Percentiles rank a stretch among this genome's conserved stretches.
Evolutionary conservation across 148 eudicot species (phyloP).

Genomic region (Silene conica): DNA sequence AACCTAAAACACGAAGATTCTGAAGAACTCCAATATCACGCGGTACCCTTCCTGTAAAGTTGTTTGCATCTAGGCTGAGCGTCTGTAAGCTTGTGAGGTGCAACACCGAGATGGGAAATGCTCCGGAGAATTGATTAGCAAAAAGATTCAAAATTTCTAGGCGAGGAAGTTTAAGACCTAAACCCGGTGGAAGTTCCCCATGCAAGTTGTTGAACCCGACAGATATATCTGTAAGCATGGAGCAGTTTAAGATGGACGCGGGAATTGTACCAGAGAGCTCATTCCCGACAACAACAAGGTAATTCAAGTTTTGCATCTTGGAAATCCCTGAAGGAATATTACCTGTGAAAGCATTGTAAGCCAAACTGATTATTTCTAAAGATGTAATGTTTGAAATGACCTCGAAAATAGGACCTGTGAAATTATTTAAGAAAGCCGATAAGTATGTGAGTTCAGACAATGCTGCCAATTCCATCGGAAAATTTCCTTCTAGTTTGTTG

Average conservation of each 20-base stretch:
- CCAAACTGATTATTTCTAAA: not conserved
- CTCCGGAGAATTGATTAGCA: slow-evolving; percentile 23
- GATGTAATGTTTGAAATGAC: slow-evolving; percentile 7
- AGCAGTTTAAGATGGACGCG: slow-evolving; percentile 24
- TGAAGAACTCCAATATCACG: slow-evolving; percentile 2
- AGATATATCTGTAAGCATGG: slow-evolving; percentile 12
- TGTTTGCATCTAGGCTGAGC: slow-evolving; percentile 4
- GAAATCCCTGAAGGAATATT: slow-evolving; percentile 24
- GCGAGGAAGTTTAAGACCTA: slow-evolving; percentile 26
- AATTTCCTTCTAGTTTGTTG: slow-evolving; percentile 27
- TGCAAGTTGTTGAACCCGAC: slow-evolving; percentile 19
- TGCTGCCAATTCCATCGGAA: slow-evolving; percentile 28
- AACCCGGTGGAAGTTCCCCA: slow-evolving; percentile 30
- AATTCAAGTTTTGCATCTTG: slow-evolving; percentile 12
- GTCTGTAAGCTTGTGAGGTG: slow-evolving; percentile 25
- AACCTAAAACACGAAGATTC: not conserved
- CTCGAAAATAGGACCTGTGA: slow-evolving; percentile 24
- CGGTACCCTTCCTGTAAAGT: slow-evolving; percentile 14
- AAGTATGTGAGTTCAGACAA: slow-evolving; percentile 18
- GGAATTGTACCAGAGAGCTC: slow-evolving; percentile 29
- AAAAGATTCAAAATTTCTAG: not conserved
- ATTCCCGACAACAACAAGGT: slow-evolving; percentile 6
- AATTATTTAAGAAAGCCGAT: slow-evolving; percentile 4
- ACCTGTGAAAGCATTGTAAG: slow-evolving; percentile 18
- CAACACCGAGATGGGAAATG: slow-evolving; percentile 28